Base-by-base conservation (phyloP, 1,139 yeast species). In the Scheffersomyces titani region DNA sequence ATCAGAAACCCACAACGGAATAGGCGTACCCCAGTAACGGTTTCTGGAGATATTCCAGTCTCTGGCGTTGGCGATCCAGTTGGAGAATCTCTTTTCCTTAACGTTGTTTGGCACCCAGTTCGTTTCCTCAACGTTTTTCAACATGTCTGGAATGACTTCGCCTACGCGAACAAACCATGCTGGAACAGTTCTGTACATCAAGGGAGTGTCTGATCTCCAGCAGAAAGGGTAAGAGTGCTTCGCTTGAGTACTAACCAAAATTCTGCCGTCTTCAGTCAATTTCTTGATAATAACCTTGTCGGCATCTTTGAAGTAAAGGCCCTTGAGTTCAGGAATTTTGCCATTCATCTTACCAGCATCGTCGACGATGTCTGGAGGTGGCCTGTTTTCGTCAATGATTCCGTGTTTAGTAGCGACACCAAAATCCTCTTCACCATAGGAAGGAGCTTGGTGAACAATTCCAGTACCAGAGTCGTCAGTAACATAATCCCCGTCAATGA, bases 1-100 rank as follows among this genome's bases (percentile, higher is more conserved):
- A 19, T 93, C 98, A 65, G 94, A 87, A 52, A 87, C 97, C 99
- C 99, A 94, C 68, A 94, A 78, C 60, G 99, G 99, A 66, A 94
- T 88, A 60, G 99, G 99, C 49, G 98, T 94, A 80, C 99, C 99
- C 99, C 99, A 94, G 77, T 94, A 94, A 77, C 99, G 87, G 81
- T 94, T 94, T 84, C 99, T 90, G 20, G 98, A 92, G 63, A 94
- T 85, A 73, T 94, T 94, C 99, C 99, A 94, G 77, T 94, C 99
- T 75, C 99, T 90, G 54, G 99, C 99, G 69, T 93, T 93, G 65
- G 94, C 91, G 73, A 94, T 90, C 99, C 99, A 94, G 80, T 93
- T 94, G 54, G 96, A 86, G 68, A 94, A 94, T 76, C 99, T 87
- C 76, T 96, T 96, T 67, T 92, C 98, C 77, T 92, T 92, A 68